A percentile compares a stretch with the other conserved stretches of the same genome.
phyloP scores from a whole-genome alignment of 2,329 filamentous ascomycete species.

The Cladophialophora carrionii region DNA sequence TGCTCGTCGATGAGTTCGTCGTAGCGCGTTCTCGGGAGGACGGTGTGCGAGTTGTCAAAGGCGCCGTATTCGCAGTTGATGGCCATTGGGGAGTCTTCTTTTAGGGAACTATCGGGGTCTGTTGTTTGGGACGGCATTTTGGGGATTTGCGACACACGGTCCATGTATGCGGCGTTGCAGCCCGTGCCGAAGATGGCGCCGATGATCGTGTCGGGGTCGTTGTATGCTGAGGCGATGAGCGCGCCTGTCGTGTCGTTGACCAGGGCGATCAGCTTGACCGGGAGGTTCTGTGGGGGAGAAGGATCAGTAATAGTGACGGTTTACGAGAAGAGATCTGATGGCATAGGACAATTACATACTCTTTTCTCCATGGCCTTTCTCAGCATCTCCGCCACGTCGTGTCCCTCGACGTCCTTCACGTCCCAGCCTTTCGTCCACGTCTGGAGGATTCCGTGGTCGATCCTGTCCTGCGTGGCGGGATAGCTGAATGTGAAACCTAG shows the following conservation, averaged over 20 bases:
- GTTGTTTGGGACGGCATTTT: constrained; percentile 61
- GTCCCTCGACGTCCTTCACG: constrained; percentile 82
- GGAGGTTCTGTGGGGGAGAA: constrained; percentile 47
- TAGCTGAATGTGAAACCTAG: constrained; percentile 97
- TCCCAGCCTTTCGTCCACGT: constrained; percentile 98
- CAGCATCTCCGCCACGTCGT: constrained; percentile 82
- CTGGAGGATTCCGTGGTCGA: constrained; percentile 88
- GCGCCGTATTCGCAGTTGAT: constrained; percentile 96
- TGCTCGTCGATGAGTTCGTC: constrained; percentile 86
- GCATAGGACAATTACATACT: constrained; percentile 49
- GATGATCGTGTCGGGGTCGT: constrained; percentile 80
- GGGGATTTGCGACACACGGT: constrained; percentile 78
- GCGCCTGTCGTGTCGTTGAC: constrained; percentile 96
- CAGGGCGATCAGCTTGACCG: constrained; percentile 83
- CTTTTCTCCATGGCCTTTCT: constrained; percentile 71
- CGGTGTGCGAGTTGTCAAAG: constrained; percentile 87
- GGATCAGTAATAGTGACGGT: constrained; percentile 31
- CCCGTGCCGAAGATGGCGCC: constrained; percentile 96
- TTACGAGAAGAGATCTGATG: background rate
- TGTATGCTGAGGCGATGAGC: constrained; percentile 88
- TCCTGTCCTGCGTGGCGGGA: constrained; percentile 87
- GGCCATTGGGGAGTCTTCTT: constrained; percentile 66
- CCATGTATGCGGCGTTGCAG: constrained; percentile 89
- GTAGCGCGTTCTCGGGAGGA: constrained; percentile 82
- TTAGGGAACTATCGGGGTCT: background rate